phyloP scores from a whole-genome alignment of 768 basidiomycete genomes.

The Boletus rubropictus region DNA sequence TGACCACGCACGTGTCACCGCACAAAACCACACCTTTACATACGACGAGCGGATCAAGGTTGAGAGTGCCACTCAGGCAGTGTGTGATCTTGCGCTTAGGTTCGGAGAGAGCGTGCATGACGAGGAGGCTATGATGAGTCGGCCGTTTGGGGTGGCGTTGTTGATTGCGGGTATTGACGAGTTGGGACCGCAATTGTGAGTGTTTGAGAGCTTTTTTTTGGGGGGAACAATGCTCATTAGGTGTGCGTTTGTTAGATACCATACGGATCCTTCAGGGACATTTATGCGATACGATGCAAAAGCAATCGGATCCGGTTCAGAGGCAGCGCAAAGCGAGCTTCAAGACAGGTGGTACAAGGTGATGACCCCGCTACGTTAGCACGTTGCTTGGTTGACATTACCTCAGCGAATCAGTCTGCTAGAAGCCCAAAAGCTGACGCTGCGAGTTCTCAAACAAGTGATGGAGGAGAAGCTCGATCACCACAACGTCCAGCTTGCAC shows the following conservation, averaged over 20 bases:
- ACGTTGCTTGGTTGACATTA: conserved; percentile 5
- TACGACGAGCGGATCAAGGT: conserved; percentile 97
- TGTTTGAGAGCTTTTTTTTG: conserved; percentile 4
- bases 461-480: conserved; percentile 99
- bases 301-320: conserved; percentile 96
- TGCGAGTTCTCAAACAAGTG: conserved; percentile 93
- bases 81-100: conserved; percentile 92
- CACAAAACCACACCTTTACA: conserved; percentile 92
- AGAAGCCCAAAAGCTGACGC: conserved; percentile 81
- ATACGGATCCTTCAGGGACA: conserved; percentile 98
- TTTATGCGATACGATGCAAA: conserved; percentile 97
- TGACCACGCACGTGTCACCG: conserved; percentile 96
- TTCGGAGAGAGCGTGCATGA: conserved; percentile 99
- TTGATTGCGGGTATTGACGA: conserved; percentile 98
- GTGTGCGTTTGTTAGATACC: conserved; percentile 55
- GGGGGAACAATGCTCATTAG: conserved; percentile 3
- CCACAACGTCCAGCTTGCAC: conserved; percentile 96
- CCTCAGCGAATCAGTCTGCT: conserved; percentile 83
- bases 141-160: conserved; percentile 96
- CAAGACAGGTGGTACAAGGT: conserved; percentile 98
- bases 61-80: conserved; percentile 96
- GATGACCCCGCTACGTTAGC: conserved; percentile 7
- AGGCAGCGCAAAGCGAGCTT: conserved; percentile 93
- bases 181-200: conserved; percentile 90
- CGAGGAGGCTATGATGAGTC: conserved; percentile 98